phyloP scores from a whole-genome alignment of 345 rosid species.

The Citrus inodora region DNA sequence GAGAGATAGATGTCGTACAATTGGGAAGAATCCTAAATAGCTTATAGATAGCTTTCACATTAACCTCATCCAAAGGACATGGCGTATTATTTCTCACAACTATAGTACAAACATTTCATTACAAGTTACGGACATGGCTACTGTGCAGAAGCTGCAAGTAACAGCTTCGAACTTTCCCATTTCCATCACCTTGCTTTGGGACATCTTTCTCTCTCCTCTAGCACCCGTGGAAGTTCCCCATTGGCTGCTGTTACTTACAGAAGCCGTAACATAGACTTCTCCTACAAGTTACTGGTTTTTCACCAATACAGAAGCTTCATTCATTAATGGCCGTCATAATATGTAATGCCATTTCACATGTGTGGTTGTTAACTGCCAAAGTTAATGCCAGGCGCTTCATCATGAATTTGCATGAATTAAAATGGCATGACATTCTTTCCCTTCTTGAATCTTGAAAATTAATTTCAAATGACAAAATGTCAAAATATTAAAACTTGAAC shows the following conservation, averaged over 20 bases:
- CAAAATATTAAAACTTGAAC: neutral
- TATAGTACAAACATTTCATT: neutral
- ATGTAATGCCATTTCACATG: too few relatives aligned
- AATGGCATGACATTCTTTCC: neutral
- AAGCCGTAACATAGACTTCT: too few relatives aligned
- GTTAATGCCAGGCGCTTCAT: neutral
- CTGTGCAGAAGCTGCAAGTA: too few relatives aligned
- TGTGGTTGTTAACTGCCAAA: neutral
- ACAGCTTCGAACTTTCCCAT: too few relatives aligned
- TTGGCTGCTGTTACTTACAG: too few relatives aligned
- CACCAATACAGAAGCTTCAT: neutral
- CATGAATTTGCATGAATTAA: neutral
- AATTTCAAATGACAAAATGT: neutral
- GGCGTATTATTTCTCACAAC: neutral
- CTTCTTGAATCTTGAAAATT: neutral
- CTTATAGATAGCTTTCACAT: neutral
- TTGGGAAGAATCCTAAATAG: neutral
- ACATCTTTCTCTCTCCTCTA: too few relatives aligned
- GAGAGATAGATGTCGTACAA: neutral
- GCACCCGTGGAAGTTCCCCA: too few relatives aligned
- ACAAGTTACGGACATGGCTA: too few relatives aligned
- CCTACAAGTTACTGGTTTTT: neutral
- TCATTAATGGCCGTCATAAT: conserved; percentile 7
- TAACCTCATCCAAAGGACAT: neutral
- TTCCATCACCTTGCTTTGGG: too few relatives aligned